phyloP scores from a whole-genome alignment of 106 monocot species.

The Dioscorea dumetorum region DNA sequence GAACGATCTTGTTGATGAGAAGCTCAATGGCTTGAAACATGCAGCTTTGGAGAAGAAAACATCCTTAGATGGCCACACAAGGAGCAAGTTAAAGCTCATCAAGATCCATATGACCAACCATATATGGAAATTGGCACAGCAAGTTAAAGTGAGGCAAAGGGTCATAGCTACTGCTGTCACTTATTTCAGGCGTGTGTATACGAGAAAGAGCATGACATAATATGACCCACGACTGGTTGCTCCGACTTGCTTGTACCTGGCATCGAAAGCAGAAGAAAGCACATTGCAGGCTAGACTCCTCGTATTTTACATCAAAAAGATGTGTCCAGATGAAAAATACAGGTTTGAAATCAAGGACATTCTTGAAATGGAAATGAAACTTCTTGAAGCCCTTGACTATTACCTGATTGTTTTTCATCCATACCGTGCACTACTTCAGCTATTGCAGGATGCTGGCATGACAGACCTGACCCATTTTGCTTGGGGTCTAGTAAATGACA shows the following conservation, averaged over 20 bases:
- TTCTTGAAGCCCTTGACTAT: conserved; percentile 98
- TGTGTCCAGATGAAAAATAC: conserved; percentile 80
- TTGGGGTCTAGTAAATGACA: conserved; percentile 97
- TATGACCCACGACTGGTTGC: conserved; percentile 98
- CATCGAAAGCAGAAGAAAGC: conserved; percentile 98
- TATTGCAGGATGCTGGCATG: conserved; percentile 95
- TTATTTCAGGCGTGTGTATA: too few relatives aligned
- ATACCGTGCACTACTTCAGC: conserved; percentile 83
- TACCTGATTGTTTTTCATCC: conserved; percentile 98
- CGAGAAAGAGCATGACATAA: conserved; percentile 96
- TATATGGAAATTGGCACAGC: too few relatives aligned
- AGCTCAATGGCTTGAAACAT: too few relatives aligned
- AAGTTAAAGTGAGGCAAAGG: too few relatives aligned
- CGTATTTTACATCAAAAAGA: conserved; percentile 92
- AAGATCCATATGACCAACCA: too few relatives aligned
- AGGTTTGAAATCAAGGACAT: conserved; percentile 95
- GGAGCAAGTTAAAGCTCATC: too few relatives aligned
- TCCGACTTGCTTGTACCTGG: conserved; percentile 92
- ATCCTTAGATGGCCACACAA: too few relatives aligned
- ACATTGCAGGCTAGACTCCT: conserved; percentile 95
- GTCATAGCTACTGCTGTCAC: too few relatives aligned
- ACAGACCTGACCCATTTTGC: conserved; percentile 76
- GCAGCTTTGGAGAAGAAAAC: too few relatives aligned
- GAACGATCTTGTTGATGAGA: too few relatives aligned
- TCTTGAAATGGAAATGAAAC: conserved; percentile 99